Evolutionary conservation across 345 rosid genomes (phyloP), one percentile per base, ranked within the genome.

Genomic region (Eucalyptus marginata): DNA sequence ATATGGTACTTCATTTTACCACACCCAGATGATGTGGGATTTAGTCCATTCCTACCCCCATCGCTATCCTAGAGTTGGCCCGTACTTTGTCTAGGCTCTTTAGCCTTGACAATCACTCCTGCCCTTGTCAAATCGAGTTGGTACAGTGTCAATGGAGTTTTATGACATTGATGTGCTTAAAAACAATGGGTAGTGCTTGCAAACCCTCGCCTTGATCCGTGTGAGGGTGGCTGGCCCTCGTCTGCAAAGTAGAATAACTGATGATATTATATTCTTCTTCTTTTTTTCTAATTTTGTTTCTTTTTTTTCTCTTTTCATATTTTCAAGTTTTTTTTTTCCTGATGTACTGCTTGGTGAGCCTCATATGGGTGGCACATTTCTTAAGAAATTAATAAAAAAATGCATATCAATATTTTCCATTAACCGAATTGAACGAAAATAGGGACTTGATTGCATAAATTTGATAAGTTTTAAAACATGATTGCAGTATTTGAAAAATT

Each of bases 71-170:
- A 52, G 58, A 52, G 58, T 52, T 52, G 2, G 58, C 1, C 10
- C 1, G 0, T 0, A 20, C 58, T 52, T 52, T 52, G 10, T 52
- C 58, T 0, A 20, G 2, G 58, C 10, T 52, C 58, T 52, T 10
- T 20, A 8, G 58, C 58, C 25, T 52, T 52, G 2, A 2, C 25
- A 20, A 52, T 52, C 58, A 52, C 0, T 52, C 25, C 0, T 0
- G 0, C 0, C 10, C 58, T 52, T 52, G 2, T 52, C 58, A 52
- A 0, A 18, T 52, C 0, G 1, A 0, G 1, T 20, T 0, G 7
- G 31, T 31, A 31, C 0, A 1, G 6, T 68, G 24, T 4, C 22
- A 31, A 68, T 8, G 1, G 43, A 68, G 43, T 68, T 31, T 8
- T 31, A 68, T 31, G 79, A 31, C 79, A 33, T 68, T 31, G 79